A percentile compares a stretch with the other conserved stretches of the same genome.
Evolutionary conservation across 2,329 filamentous ascomycete species (phyloP).

Genomic region (Colletotrichum camelliae): DNA sequence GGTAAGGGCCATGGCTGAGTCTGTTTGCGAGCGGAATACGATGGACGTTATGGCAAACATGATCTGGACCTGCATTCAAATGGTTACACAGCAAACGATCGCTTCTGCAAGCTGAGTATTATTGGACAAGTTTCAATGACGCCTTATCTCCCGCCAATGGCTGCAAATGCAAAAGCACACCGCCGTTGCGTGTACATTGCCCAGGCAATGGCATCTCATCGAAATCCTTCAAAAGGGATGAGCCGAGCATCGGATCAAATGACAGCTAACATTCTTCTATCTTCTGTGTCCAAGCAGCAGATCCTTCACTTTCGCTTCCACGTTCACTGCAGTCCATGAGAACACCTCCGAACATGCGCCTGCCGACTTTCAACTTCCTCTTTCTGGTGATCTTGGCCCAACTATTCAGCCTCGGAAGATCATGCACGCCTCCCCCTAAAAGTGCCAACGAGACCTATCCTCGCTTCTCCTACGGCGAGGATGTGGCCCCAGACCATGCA

Average conservation of each 20-base stretch:
- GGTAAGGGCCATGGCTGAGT: neutral
- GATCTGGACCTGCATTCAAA: neutral
- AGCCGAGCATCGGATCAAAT: rapidly evolving
- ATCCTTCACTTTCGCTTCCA: rapidly evolving
- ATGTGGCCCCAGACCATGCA: constrained; percentile 1
- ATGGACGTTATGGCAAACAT: rapidly evolving
- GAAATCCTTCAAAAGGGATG: rapidly evolving
- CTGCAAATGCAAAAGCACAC: neutral
- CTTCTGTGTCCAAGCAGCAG: rapidly evolving
- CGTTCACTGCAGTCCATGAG: rapidly evolving
- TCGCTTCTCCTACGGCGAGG: neutral
- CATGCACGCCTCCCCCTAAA: neutral
- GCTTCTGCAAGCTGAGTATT: rapidly evolving
- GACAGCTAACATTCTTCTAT: rapidly evolving
- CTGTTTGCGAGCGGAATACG: neutral
- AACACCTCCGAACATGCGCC: neutral
- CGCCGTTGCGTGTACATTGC: neutral
- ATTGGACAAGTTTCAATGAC: neutral
- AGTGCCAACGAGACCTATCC: neutral
- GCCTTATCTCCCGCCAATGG: neutral
- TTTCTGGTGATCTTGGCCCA: neutral
- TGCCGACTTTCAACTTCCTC: neutral
- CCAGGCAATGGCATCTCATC: rapidly evolving
- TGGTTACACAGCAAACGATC: neutral
- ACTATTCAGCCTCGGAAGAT: neutral